Evolutionary conservation across 257 asterid genomes (phyloP).

Genomic region (Solanum tarapatanum): DNA sequence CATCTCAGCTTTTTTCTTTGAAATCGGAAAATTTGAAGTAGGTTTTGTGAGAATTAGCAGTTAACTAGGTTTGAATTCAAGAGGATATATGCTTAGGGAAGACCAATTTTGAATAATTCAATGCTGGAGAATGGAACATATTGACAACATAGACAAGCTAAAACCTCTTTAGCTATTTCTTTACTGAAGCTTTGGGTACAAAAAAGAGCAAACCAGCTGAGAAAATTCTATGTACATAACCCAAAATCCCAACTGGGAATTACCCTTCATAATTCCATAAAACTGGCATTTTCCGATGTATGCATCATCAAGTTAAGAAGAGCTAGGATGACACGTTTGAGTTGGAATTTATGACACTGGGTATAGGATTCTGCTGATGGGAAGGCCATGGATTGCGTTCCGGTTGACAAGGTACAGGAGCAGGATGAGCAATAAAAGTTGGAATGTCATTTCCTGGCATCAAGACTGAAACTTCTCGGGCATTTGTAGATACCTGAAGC

Average conservation of each 20-base stretch:
- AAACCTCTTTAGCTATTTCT: not conserved
- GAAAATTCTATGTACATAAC: not conserved
- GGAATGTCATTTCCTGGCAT: slow-evolving; percentile 77
- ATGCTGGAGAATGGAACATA: not conserved
- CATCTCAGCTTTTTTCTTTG: not conserved
- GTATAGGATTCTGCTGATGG: slow-evolving; percentile 5
- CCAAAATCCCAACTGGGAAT: not conserved
- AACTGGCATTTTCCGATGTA: not conserved
- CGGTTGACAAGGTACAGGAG: slow-evolving; percentile 40
- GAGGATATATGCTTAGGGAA: not conserved
- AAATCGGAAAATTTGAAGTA: not conserved
- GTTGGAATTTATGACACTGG: not conserved
- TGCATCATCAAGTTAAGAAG: not conserved
- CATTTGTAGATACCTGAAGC: slow-evolving; percentile 48
- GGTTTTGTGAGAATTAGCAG: not conserved
- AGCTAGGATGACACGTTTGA: not conserved
- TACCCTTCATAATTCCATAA: not conserved
- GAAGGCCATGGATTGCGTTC: slow-evolving; percentile 14
- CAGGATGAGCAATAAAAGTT: slow-evolving; percentile 72
- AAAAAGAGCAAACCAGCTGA: not conserved
- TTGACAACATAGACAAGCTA: not conserved
- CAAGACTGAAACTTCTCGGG: slow-evolving; percentile 52
- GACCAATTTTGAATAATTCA: not conserved
- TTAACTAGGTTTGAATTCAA: not conserved
- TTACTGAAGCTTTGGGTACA: not conserved